Conservation (phyloP, 148 eudicot genomes). For the Fagopyrum homotropicum region DNA sequence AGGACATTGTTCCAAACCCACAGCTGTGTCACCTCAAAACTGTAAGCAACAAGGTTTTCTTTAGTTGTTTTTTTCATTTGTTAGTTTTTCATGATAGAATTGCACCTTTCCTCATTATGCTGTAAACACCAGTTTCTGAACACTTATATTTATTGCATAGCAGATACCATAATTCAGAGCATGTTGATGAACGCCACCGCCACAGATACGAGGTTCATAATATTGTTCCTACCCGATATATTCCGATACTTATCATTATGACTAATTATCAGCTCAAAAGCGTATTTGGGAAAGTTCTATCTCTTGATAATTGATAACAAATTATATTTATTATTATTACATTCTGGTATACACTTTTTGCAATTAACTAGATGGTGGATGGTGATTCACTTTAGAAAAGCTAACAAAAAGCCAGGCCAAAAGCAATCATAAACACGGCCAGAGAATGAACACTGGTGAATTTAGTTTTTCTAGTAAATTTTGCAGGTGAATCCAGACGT, state of each 20-base stretch:
- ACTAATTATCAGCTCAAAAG: too few relatives aligned
- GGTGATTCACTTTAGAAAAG: too few relatives aligned
- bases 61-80: too few relatives aligned
- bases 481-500: conserved; percentile 81
- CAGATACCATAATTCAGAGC: conserved; percentile 67
- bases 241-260: background rate
- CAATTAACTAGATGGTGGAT: too few relatives aligned
- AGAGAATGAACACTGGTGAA: background rate
- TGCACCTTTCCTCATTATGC: background rate
- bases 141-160: conserved; percentile 1
- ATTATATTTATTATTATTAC: too few relatives aligned
- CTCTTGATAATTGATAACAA: too few relatives aligned
- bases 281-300: too few relatives aligned
- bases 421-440: too few relatives aligned
- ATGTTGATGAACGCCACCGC: conserved; percentile 91
- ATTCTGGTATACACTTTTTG: too few relatives aligned
- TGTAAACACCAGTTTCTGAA: background rate
- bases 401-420: too few relatives aligned
- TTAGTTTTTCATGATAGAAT: too few relatives aligned
- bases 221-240: background rate
- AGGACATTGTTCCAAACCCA: conserved; percentile 66
- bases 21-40: conserved; percentile 64
- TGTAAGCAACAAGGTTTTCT: conserved; percentile 37
- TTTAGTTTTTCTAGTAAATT: conserved; percentile 14
- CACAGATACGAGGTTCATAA: conserved; percentile 90